Conservation (phyloP, 2,329 filamentous ascomycete genomes). For the Coleophoma cylindrospora region DNA sequence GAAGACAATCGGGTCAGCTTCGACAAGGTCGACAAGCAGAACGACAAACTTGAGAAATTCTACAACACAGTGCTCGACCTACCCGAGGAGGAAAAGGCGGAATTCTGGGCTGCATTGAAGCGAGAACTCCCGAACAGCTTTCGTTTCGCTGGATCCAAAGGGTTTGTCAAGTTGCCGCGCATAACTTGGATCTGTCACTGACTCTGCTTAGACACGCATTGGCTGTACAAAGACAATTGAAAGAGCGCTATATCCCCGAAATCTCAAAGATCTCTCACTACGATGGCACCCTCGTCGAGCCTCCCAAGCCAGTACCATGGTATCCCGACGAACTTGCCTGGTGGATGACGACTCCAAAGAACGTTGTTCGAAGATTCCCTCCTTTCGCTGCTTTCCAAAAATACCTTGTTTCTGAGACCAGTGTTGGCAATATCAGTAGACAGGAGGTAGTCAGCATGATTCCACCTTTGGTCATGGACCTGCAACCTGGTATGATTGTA, state of each 20-base stretch:
- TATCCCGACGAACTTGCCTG: slow-evolving; percentile 94
- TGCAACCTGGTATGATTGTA: slow-evolving; percentile 86
- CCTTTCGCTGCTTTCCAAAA: slow-evolving; percentile 96
- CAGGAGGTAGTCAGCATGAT: slow-evolving; percentile 99
- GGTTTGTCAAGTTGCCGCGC: slow-evolving; percentile 43
- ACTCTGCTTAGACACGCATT: slow-evolving; percentile 69
- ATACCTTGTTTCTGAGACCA: slow-evolving; percentile 95
- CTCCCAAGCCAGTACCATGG: slow-evolving; percentile 80
- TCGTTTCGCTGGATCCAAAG: slow-evolving; percentile 92
- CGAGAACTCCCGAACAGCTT: slow-evolving; percentile 95
- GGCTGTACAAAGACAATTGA: slow-evolving; percentile 81
- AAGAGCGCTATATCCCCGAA: slow-evolving; percentile 84
- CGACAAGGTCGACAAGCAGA: slow-evolving; percentile 64
- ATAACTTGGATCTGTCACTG: slow-evolving; percentile 1
- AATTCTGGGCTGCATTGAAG: slow-evolving; percentile 80
- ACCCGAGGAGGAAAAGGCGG: slow-evolving; percentile 68
- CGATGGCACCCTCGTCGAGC: slow-evolving; percentile 76
- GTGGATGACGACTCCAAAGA: slow-evolving; percentile 98
- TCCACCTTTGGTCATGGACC: slow-evolving; percentile 86
- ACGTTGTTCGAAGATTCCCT: slow-evolving; percentile 86
- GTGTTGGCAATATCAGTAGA: slow-evolving; percentile 93
- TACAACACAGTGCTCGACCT: slow-evolving; percentile 77
- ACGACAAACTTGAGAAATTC: slow-evolving; percentile 80
- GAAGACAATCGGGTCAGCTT: slow-evolving; percentile 39
- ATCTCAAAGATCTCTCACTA: slow-evolving; percentile 79